Base-by-base conservation (phyloP, 352 stramenopile genomes). In the Phytopythium oedochilum region DNA sequence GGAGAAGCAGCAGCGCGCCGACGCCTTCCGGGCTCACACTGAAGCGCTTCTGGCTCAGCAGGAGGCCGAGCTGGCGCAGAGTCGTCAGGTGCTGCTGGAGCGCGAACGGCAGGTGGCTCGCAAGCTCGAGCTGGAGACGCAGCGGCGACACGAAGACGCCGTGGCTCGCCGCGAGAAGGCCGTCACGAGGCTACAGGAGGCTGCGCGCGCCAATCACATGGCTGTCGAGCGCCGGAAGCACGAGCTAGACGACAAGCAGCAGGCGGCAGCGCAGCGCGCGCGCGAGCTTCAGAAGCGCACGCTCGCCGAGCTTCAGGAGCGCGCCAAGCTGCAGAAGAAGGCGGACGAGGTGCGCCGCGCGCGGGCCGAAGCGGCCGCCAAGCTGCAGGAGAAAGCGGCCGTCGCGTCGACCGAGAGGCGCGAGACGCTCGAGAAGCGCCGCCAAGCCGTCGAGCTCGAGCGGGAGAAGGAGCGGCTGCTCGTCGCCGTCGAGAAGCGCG, bases 21-120 rank as follows among this genome's bases (percentile, higher is more conserved):
- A 92, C n/a, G 76, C 82, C 26, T 89, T 88, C 60, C 61, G 68
- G 23, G 58, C 58, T 28, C 75, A 92, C 25, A 90, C 83, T 0
- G 76, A 88, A 22, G 64, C 66, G 18, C 42, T 92, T n/a, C 44
- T 90, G 11, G 56, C 72, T 26, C 76, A 88, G 25, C 83, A 92
- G 38, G 83, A 90, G 60, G 73, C 83, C 23, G 47, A 73, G 11
- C 65, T 88, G 0, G 61, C 58, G 4, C 61, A 53, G 26, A 88
- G 86, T 49, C 59, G 77, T 5, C 56, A 72, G 20, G 63, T 66
- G 38, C 88, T 90, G 63, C 22, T 88, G 12, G 78, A 88, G 44
- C 88, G 84, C 22, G 83, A 92, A 47, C 63, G 70, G 17, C 71
- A 81, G 25, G 78, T 86, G 22, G 50, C 71, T 17, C 34, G 66